Evolutionary conservation across 163 green algal species (phyloP), one percentile per base, ranked within the genome.

Genomic region (Volvox carteri): DNA sequence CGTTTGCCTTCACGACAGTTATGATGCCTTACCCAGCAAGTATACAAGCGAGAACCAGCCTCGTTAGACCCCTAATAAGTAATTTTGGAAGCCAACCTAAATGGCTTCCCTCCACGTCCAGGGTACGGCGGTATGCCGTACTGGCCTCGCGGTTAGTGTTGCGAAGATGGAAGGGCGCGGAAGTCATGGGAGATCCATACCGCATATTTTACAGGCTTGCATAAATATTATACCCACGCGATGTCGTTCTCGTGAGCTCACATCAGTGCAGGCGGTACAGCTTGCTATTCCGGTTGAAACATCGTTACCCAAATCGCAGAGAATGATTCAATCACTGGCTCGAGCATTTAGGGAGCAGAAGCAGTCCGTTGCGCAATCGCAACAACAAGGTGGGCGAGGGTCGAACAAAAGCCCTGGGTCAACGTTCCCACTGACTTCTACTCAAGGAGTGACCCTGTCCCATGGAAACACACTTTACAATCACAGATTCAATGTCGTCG

Each of bases 321-420:
- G 4, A 44, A 86, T 52, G 60, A 19, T 77, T 19, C 41, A 86
- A 52, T 78, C 78, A 8, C 12, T 86, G 4, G 19, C 58, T 21
- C 60, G 78, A 16, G 58, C 60, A 0, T 62, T 86, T 2, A 86
- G 77, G 41, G 78, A 86, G 14, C 70, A 78, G 18, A 78, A 78
- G 35, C 21, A 58, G 1, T 23, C 39, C 11, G 5, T 6, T 21
- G 2, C 65, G 65, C 62, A 74, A 74, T n/a, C 62, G 18, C 65
- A 75, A 37, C 60, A 72, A 39, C 60, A 72, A 72, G 60, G 60
- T 72, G 60, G 60, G 60, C 7, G 18, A 33, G 28, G 19, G 54
- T 65, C 54, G 54, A 65, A 7, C 54, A 19, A 65, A 23, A 65
- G 54, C 5, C 7, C 54, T 19, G 54, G 54, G 54, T 2, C 54